A percentile compares a stretch with the other conserved stretches of the same genome.
Conservation (phyloP, 2,329 filamentous ascomycete genomes). For the Talaromyces sp. region DNA sequence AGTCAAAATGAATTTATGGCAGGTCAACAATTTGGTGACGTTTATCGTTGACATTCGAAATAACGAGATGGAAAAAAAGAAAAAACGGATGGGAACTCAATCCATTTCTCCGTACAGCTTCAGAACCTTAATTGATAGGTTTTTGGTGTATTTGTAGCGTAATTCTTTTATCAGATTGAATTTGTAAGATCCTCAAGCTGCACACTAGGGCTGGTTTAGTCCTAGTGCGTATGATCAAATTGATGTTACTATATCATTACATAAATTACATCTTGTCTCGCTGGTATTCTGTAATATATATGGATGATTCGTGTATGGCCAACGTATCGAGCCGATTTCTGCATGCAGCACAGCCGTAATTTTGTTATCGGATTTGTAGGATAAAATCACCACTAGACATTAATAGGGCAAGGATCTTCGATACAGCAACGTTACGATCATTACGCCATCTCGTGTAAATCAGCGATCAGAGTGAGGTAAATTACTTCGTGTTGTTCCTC, state of each 20-base stretch:
- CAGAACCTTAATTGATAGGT: background rate
- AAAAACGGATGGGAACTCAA: background rate
- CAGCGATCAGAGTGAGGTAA: background rate
- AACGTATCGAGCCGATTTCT: background rate
- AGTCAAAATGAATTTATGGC: background rate
- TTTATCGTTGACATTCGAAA: background rate
- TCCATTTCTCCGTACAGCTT: slow-evolving; percentile 1
- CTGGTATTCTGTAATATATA: no score
- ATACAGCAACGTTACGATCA: background rate
- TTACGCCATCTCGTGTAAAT: background rate
- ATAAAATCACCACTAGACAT: background rate
- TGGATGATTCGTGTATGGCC: no score
- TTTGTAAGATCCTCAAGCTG: background rate
- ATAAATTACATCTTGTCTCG: background rate
- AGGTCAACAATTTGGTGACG: background rate
- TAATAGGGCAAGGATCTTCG: background rate
- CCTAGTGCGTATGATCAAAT: no score
- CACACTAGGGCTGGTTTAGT: background rate
- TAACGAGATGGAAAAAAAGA: background rate
- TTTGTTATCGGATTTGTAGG: background rate
- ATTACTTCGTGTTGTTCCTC: background rate
- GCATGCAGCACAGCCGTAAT: background rate
- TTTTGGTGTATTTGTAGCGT: background rate
- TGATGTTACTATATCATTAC: background rate
- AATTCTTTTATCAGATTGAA: background rate